These are phyloP conservation scores for Pelargonium cotyledonis DNA, from an alignment of 441 rosid species.

Conservation along the genomic window DNA sequence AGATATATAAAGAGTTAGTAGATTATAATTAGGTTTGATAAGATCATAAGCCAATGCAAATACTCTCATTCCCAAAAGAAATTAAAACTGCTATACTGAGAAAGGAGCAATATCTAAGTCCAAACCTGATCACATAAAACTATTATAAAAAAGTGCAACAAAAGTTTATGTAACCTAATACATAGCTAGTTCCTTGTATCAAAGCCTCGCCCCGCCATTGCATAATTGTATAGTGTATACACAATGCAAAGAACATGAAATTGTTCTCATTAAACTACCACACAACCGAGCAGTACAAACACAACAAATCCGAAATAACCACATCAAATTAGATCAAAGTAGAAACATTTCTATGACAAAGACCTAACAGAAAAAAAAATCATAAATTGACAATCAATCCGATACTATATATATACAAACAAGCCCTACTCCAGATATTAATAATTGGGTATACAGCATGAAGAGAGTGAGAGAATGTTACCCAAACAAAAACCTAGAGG, in stretches of 20 bases:
- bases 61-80: no score
- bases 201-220: background rate
- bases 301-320: no score
- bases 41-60: no score
- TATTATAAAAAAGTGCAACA: no score
- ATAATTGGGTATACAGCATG: background rate
- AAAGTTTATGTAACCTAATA: background rate
- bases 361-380: background rate
- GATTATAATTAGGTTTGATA: no score
- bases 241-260: background rate
- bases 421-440: background rate
- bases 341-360: no score
- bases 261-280: background rate
- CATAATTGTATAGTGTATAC: background rate
- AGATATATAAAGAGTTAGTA: no score
- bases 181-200: background rate
- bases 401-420: background rate
- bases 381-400: background rate
- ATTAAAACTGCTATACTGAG: no score
- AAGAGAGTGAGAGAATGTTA: slow-evolving; percentile 21
- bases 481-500: slow-evolving; percentile 77
- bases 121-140: no score
- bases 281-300: no score
- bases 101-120: no score
- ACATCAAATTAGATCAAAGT: no score